phyloP scores from a whole-genome alignment of 306 rosid genomes.

The Hylodesmum podocarpum region DNA sequence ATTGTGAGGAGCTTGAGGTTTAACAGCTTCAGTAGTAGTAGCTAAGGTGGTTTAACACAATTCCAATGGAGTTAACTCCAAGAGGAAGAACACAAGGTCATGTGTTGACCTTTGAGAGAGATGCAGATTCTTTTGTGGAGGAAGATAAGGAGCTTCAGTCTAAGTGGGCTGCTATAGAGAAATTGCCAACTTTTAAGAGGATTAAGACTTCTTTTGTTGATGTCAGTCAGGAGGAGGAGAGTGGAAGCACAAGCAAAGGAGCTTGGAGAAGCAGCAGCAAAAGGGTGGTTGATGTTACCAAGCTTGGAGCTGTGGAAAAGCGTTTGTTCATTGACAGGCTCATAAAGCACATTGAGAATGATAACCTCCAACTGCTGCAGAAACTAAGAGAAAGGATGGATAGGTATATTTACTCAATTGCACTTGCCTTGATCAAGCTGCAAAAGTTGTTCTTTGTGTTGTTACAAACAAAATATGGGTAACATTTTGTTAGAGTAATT shows the following conservation, averaged over 20 bases:
- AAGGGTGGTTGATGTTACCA: constrained; percentile 58
- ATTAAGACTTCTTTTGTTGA: constrained; percentile 52
- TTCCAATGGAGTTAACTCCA: constrained; percentile 49
- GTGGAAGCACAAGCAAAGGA: constrained; percentile 25
- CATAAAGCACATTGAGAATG: constrained; percentile 61
- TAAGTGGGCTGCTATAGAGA: constrained; percentile 61
- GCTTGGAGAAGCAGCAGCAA: constrained; percentile 36
- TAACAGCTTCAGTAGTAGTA: constrained; percentile 19
- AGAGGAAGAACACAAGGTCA: constrained; percentile 47
- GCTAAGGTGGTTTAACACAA: constrained; percentile 12
- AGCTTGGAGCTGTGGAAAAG: constrained; percentile 58
- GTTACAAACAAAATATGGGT: not conserved
- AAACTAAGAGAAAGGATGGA: constrained; percentile 53
- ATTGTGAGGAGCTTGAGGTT: constrained; percentile 12
- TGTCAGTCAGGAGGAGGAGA: constrained; percentile 32
- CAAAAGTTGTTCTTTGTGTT: not conserved
- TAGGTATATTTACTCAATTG: constrained; percentile 50
- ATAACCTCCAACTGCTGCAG: constrained; percentile 50
- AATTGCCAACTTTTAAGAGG: constrained; percentile 52
- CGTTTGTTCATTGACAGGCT: constrained; percentile 55
- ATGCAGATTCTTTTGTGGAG: constrained; percentile 53
- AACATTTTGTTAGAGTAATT: not conserved
- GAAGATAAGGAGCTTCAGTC: constrained; percentile 51
- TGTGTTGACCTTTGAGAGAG: constrained; percentile 43
- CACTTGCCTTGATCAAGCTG: constrained; percentile 17